phyloP scores from a whole-genome alignment of 164 flowering plant genomes.

The Aristolochia contorta region DNA sequence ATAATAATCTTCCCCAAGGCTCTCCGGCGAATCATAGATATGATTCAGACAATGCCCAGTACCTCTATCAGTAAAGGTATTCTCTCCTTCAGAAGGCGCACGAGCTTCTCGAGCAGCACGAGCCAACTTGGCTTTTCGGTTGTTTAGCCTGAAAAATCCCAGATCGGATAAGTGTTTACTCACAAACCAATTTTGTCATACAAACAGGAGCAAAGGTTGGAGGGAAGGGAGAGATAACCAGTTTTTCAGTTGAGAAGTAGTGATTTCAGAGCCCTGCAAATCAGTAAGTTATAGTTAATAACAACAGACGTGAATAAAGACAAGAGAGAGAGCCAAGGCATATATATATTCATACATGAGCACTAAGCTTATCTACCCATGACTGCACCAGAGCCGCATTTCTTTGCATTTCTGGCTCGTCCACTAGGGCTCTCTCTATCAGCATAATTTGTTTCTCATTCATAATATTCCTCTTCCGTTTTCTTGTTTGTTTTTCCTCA shows the following conservation, averaged over 20 bases:
- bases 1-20: conserved; percentile 38
- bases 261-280: conserved; percentile 86
- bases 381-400: conserved; percentile 53
- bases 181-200: background rate
- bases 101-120: conserved; percentile 71
- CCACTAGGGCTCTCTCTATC: conserved; percentile 70
- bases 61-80: conserved; percentile 37
- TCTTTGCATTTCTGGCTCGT: conserved; percentile 92
- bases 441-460: conserved; percentile 61
- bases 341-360: conserved; percentile 40
- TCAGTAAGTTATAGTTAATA: conserved; percentile 7
- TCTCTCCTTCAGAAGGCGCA: conserved; percentile 44
- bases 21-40: conserved; percentile 41
- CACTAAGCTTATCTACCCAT: conserved; percentile 79
- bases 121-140: conserved; percentile 82
- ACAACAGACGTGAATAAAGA: background rate
- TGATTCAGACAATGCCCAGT: conserved; percentile 21
- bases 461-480: conserved; percentile 86
- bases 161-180: background rate
- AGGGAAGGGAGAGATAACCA: conserved; percentile 40
- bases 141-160: conserved; percentile 63
- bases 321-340: background rate
- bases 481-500: conserved; percentile 62
- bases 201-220: background rate
- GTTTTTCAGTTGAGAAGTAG: conserved; percentile 77